These are phyloP conservation scores for Catunica adiposa DNA, from an alignment of 2,329 filamentous ascomycete species.

Conservation along the genomic window DNA sequence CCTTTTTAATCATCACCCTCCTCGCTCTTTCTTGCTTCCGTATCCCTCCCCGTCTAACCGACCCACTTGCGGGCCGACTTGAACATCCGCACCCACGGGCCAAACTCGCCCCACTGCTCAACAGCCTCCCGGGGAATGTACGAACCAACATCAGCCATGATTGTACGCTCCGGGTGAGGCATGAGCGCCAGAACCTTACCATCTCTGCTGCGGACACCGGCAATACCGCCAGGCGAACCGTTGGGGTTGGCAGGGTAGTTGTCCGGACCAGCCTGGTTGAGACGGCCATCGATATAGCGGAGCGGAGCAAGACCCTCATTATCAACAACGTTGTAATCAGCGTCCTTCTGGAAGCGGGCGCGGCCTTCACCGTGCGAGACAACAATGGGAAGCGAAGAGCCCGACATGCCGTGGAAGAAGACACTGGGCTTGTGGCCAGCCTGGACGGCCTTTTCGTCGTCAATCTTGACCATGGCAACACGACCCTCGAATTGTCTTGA, in stretches of 20 bases:
- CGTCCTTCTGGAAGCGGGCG: constrained; percentile 48
- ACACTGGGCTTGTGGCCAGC: constrained; percentile 41
- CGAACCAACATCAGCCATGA: constrained; percentile 62
- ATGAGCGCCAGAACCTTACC: constrained; percentile 77
- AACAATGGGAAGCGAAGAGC: constrained; percentile 66
- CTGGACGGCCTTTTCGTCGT: constrained; percentile 18
- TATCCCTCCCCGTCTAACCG: constrained; percentile 28
- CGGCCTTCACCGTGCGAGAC: constrained; percentile 86
- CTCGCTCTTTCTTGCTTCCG: too few relatives aligned
- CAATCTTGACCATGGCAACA: constrained; percentile 64
- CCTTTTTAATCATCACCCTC: background rate
- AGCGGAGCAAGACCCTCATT: constrained; percentile 50
- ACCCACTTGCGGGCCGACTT: constrained; percentile 80
- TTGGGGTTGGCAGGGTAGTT: constrained; percentile 79
- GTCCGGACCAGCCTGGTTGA: constrained; percentile 50
- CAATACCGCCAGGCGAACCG: constrained; percentile 66
- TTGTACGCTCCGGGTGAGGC: constrained; percentile 85
- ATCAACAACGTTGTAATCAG: constrained; percentile 27
- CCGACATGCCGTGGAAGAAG: constrained; percentile 79
- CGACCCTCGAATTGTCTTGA: constrained; percentile 84
- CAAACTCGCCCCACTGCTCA: constrained; percentile 61
- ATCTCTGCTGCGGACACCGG: constrained; percentile 59
- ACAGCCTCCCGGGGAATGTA: constrained; percentile 45
- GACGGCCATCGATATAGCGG: constrained; percentile 68
- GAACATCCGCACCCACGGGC: constrained; percentile 77